Base-by-base conservation (phyloP, 352 stramenopile genomes). In the Albugo candida region DNA sequence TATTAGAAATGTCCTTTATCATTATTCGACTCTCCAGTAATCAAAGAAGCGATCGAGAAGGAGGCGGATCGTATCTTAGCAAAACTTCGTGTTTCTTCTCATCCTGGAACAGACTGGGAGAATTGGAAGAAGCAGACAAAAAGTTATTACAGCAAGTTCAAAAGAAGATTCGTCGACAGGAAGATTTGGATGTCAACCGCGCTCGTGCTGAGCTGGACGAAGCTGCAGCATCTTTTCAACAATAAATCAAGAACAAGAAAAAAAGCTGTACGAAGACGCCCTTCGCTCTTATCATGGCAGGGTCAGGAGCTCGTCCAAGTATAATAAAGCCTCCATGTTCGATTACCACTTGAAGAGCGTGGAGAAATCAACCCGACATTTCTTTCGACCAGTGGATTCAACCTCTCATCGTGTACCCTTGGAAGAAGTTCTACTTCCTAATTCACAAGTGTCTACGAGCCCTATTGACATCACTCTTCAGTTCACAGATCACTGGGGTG, bases 311-410 rank as follows among this genome's bases (percentile, higher is more conserved):
- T 42, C 48, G 6, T 47, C 34, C 39, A 41, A 53, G 20, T 49
- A 40, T 16, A 48, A 50, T 13, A 35, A 53, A 50, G 48, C 46
- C 48, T 42, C 36, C n/a, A 44, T 44, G 27, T 53, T 53, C 1
- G 48, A 53, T 18, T 53, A 49, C 19, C 48, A 5, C 38, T 34
- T 17, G 16, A 34, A 41, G 27, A 53, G 37, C 36, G 2, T 44
- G 27, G 48, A 53, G 48, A 40, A 40, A 19, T 53, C 38, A 11
- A 39, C 19, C 1, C 38, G 41, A 21, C 36, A 47, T 27, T 53
- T 53, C 14, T 53, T 47, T 18, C 19, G 10, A 35, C 48, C 48
- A 19, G 13, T 53, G 39, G 56, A 53, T 12, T 49, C 38, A 37
- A 53, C 31, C 16, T 37, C 41, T 31, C 10, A 37, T 14, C 13